Evolutionary conservation across 805 yeast genomes (phyloP).

Genomic region (Cyberlindnera americana): DNA sequence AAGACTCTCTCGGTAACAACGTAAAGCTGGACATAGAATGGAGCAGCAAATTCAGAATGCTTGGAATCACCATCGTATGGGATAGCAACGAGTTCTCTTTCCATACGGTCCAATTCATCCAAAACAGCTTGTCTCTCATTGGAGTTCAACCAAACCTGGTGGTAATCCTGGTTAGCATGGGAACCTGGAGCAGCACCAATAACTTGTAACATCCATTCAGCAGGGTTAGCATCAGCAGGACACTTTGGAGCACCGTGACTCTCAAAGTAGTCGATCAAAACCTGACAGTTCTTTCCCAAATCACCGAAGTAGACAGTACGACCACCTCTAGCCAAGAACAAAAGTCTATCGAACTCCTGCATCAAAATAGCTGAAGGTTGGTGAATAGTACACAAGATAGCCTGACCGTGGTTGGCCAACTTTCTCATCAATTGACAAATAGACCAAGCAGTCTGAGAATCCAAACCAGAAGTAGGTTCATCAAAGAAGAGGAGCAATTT

Average conservation of each 20-base stretch:
- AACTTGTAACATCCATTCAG: conserved; percentile 89
- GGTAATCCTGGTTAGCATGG: conserved; percentile 66
- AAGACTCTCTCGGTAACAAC: conserved; percentile 52
- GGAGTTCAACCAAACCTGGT: conserved; percentile 76
- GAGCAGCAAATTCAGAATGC: conserved; percentile 42
- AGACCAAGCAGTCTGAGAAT: conserved; percentile 68
- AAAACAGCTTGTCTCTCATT: conserved; percentile 55
- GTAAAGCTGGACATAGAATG: conserved; percentile 36
- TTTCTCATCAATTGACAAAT: conserved; percentile 58
- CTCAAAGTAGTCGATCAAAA: conserved; percentile 65
- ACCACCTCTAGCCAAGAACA: conserved; percentile 70
- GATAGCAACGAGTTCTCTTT: conserved; percentile 44
- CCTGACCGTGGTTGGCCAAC: conserved; percentile 58
- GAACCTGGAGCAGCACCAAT: conserved; percentile 84
- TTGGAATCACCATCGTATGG: conserved; percentile 34
- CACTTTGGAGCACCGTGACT: conserved; percentile 60
- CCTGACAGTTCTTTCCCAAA: conserved; percentile 54
- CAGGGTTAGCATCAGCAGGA: conserved; percentile 72
- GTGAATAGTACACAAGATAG: conserved; percentile 72
- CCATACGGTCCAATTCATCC: conserved; percentile 62
- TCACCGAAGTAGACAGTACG: conserved; percentile 74
- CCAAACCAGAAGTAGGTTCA: conserved; percentile 69
- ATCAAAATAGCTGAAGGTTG: conserved; percentile 81
- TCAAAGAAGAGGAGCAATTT: conserved; percentile 56
- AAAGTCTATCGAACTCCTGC: conserved; percentile 73